Conservation (phyloP, 108 stramenopile genomes). For the Cylindrotheca fusiformis region DNA sequence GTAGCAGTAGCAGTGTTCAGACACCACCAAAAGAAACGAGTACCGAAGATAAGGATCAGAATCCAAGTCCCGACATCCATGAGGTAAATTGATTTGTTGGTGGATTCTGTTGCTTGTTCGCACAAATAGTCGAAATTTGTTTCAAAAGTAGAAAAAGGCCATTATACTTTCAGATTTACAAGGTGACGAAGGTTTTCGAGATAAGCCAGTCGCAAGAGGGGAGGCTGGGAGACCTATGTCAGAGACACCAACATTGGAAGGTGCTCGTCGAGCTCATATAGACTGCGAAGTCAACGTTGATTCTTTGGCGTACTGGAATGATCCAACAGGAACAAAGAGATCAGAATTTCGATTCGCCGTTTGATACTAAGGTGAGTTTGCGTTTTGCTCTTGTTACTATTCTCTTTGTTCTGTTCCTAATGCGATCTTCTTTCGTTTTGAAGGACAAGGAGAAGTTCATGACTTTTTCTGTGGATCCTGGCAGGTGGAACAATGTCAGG, state of each 20-base stretch:
- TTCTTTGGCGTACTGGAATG: slow-evolving; percentile 82
- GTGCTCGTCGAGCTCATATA: slow-evolving; percentile 65
- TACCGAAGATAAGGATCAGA: too few relatives aligned
- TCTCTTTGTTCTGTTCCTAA: slow-evolving; percentile 6
- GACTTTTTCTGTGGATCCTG: slow-evolving; percentile 67
- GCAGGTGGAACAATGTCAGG: slow-evolving; percentile 70
- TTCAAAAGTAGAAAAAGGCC: slow-evolving; percentile 14
- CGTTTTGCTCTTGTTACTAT: background rate
- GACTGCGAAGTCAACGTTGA: slow-evolving; percentile 77
- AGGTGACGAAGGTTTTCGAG: slow-evolving; percentile 20
- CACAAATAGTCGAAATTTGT: too few relatives aligned
- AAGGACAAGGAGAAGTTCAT: slow-evolving; percentile 44
- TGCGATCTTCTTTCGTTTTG: too few relatives aligned
- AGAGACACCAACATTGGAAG: slow-evolving; percentile 68
- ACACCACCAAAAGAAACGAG: too few relatives aligned
- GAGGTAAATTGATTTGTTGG: too few relatives aligned
- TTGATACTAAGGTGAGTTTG: slow-evolving; percentile 22
- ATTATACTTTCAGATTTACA: slow-evolving; percentile 20
- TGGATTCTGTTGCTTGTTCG: too few relatives aligned
- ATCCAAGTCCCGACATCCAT: too few relatives aligned
- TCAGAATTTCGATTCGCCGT: slow-evolving; percentile 55
- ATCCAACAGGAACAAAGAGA: slow-evolving; percentile 62
- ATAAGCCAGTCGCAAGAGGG: slow-evolving; percentile 57
- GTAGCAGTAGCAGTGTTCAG: too few relatives aligned
- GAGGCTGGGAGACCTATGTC: slow-evolving; percentile 65